Evolutionary conservation across 169 alveolate genomes (phyloP), one percentile per base, ranked within the genome.

Genomic region (Cryptosporidium baileyi): DNA sequence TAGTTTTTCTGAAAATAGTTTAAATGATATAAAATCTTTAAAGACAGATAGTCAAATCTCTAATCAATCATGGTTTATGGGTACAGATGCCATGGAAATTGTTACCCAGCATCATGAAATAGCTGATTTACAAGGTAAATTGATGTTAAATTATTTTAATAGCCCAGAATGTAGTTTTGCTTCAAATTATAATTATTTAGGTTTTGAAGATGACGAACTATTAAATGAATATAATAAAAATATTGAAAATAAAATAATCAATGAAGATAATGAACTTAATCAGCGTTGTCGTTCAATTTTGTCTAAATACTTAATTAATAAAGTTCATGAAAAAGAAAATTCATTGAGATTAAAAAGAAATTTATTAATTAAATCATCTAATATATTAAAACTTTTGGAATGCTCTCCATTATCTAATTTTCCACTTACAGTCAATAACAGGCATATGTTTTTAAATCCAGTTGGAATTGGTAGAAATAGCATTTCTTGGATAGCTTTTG

Each of bases 391-490:
- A 30, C 67, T 74, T 22, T 28, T 74, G 43, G 74, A 74, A 13
- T 74, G 57, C 5, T 74, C 85, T 1, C 85, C 85, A 1, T 60
- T 74, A 6, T 51, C 85, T 1, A 74, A 74, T 38, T 74, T 74
- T 22, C 85, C 85, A 17, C 54, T 36, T 43, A 54, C 85, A 1
- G 6, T 15, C 8, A 57, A 57, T 28, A 51, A 57, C 22, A 67
- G 85, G 57, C 67, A 74, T 40, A 74, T 74, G 67, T 74, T 74
- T 24, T 44, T 74, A 34, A 74, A 74, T 57, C 85, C 85, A 9
- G 34, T 74, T 17, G 85, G 67, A 1, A 74, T 74, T 34, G 85
- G 85, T 11, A 74, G 67, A 38, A 74, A 15, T 11, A 54, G 85
- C 28, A 54, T 74, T n/a, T 19, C 36, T 32, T 74, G 85, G 85